phyloP scores from a whole-genome alignment of 441 rosid genomes.

The Biscutella laevigata region DNA sequence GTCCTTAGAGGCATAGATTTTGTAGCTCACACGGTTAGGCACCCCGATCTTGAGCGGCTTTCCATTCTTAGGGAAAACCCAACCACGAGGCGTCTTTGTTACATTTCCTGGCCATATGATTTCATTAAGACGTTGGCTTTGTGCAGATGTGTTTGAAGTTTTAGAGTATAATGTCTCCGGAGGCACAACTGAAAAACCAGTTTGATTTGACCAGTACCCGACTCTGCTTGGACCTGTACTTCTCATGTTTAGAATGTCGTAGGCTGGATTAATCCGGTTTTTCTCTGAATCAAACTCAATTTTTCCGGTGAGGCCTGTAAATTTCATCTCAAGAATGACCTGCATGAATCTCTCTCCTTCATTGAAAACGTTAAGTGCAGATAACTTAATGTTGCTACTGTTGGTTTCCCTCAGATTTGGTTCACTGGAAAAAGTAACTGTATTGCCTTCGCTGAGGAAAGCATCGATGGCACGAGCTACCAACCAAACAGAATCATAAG shows the following conservation, averaged over 20 bases:
- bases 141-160: constrained; percentile 37
- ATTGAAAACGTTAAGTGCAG: constrained; percentile 50
- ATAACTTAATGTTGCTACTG: constrained; percentile 41
- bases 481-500: constrained; percentile 91
- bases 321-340: constrained; percentile 42
- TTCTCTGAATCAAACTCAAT: constrained; percentile 48
- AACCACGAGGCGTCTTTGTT: constrained; percentile 51
- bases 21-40: constrained; percentile 63
- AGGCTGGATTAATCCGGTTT: constrained; percentile 60
- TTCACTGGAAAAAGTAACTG: constrained; percentile 55
- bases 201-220: constrained; percentile 80
- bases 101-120: constrained; percentile 81
- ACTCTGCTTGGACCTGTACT: constrained; percentile 54
- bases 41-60: constrained; percentile 62
- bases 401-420: constrained; percentile 39
- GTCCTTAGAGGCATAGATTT: constrained; percentile 49
- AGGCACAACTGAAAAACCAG: constrained; percentile 54
- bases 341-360: constrained; percentile 66
- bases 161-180: constrained; percentile 55
- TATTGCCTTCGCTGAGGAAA: constrained; percentile 49
- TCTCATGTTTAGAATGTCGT: constrained; percentile 63
- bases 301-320: constrained; percentile 64
- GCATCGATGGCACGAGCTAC: constrained; percentile 68
- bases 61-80: constrained; percentile 91
- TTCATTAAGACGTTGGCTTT: constrained; percentile 40